Evolutionary conservation across 108 stramenopile species (phyloP).

Genomic region (Fragilaria radians): DNA sequence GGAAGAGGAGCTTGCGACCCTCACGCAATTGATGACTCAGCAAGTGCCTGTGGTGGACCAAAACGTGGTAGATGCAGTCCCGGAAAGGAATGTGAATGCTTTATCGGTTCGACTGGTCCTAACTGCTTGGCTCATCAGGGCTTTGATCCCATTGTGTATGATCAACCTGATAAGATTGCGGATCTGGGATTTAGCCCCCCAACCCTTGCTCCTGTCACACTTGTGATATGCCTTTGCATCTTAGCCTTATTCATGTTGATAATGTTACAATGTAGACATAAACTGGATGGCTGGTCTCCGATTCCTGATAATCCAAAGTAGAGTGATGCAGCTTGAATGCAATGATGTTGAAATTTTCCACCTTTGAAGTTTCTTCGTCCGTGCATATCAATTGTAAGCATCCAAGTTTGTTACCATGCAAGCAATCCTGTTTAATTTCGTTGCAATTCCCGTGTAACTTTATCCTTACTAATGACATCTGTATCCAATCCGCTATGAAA

Average conservation of each 20-base stretch:
- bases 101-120: slow-evolving; percentile 75
- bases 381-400: too few relatives aligned
- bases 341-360: too few relatives aligned
- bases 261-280: slow-evolving; percentile 18
- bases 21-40: slow-evolving; percentile 9
- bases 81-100: slow-evolving; percentile 62
- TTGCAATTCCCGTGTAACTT: too few relatives aligned
- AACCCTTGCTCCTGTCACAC: slow-evolving; percentile 11
- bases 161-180: slow-evolving; percentile 48
- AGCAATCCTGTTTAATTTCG: too few relatives aligned
- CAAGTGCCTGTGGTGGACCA: slow-evolving; percentile 58
- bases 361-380: too few relatives aligned
- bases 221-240: slow-evolving; percentile 22
- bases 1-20: slow-evolving; percentile 63
- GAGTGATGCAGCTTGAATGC: too few relatives aligned
- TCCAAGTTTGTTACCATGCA: too few relatives aligned
- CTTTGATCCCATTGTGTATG: slow-evolving; percentile 65
- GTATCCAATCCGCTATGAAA: too few relatives aligned
- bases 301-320: slow-evolving; percentile 28
- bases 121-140: slow-evolving; percentile 62
- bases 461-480: too few relatives aligned
- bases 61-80: slow-evolving; percentile 49
- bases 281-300: slow-evolving; percentile 46
- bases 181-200: slow-evolving; percentile 72
- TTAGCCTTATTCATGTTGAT: slow-evolving; percentile 13